Percentiles rank a stretch among this genome's conserved stretches.
phyloP scores from a whole-genome alignment of 805 yeast genomes.

The Metschnikowia baotianmanensis region DNA sequence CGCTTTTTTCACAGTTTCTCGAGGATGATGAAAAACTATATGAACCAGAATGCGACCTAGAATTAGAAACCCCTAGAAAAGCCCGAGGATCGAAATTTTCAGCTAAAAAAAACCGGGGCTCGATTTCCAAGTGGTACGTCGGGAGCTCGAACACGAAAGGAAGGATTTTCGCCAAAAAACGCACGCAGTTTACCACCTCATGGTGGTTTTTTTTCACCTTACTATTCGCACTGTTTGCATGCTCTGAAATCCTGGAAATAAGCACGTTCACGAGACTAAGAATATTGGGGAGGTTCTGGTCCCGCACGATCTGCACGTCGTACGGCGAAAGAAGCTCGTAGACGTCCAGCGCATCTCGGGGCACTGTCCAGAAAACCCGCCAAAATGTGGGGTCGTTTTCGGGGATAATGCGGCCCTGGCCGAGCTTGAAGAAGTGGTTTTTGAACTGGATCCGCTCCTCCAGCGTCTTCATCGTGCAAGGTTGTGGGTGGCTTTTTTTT shows the following conservation, averaged over 20 bases:
- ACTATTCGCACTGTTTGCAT: conserved; percentile 6
- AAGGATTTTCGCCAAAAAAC: conserved; percentile 60
- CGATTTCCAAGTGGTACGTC: conserved; percentile 23
- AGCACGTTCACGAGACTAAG: conserved; percentile 45
- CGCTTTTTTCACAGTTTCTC: no score
- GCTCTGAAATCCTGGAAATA: conserved; percentile 22
- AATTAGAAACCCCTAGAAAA: conserved; percentile 1
- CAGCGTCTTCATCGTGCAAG: conserved; percentile 71
- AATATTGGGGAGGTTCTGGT: conserved; percentile 57
- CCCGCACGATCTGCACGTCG: conserved; percentile 61
- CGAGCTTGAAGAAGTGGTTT: conserved; percentile 58
- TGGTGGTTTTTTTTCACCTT: conserved; percentile 19
- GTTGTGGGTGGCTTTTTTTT: no score
- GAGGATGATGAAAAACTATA: no score
- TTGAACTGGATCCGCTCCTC: conserved; percentile 64
- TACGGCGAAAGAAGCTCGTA: conserved; percentile 52
- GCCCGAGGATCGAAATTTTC: conserved; percentile 42
- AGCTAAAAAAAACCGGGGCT: conserved; percentile 30
- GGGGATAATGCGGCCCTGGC: conserved; percentile 41
- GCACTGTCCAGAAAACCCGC: conserved; percentile 33
- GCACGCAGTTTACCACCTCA: conserved; percentile 55
- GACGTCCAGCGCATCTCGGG: conserved; percentile 54
- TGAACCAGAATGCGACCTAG: not conserved
- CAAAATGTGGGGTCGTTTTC: conserved; percentile 28
- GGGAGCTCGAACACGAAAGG: conserved; percentile 66